phyloP scores from a whole-genome alignment of 2,329 filamentous ascomycete genomes.

The Chaetomium strumarium region DNA sequence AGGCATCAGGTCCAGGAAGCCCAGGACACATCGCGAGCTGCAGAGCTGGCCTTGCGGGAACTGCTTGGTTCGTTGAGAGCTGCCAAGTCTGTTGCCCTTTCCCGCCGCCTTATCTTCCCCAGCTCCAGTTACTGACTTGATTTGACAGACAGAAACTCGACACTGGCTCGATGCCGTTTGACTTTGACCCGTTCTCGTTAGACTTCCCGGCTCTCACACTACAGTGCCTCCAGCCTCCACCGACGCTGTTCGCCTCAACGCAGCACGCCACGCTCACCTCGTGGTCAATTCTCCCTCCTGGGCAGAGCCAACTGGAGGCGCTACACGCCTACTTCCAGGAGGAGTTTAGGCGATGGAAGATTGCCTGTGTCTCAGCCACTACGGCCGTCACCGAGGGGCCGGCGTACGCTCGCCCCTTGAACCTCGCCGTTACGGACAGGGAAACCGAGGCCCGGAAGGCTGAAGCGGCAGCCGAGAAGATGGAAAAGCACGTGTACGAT shows the following conservation, averaged over 20 bases:
- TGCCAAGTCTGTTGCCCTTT: conserved; percentile 58
- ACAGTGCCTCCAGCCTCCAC: conserved; percentile 71
- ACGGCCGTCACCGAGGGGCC: conserved; percentile 47
- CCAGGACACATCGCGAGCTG: conserved; percentile 71
- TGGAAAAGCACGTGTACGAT: conserved; percentile 64
- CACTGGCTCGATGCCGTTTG: conserved; percentile 54
- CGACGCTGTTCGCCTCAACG: conserved; percentile 74
- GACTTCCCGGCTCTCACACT: conserved; percentile 83
- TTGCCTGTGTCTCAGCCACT: conserved; percentile 45
- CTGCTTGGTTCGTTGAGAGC: conserved; percentile 74
- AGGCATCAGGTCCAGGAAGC: conserved; percentile 62
- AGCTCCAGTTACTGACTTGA: conserved; percentile 10
- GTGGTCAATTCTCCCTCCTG: conserved; percentile 75
- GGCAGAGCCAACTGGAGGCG: conserved; percentile 66
- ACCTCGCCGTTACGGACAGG: conserved; percentile 37
- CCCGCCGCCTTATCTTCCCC: conserved; percentile 13
- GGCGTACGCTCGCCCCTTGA: conserved; percentile 40
- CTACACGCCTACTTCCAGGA: conserved; percentile 61
- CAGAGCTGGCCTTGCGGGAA: conserved; percentile 80
- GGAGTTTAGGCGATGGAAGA: conserved; percentile 61
- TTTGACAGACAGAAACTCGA: conserved; percentile 47
- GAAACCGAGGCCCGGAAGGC: conserved; percentile 43
- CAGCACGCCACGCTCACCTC: conserved; percentile 72
- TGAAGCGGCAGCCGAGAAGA: conserved; percentile 47
- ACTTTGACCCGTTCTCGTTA: conserved; percentile 79